Percentiles rank a stretch among this genome's conserved stretches.
phyloP scores from a whole-genome alignment of 2,329 filamentous ascomycete species.

The Plectosphaerella plurivora region DNA sequence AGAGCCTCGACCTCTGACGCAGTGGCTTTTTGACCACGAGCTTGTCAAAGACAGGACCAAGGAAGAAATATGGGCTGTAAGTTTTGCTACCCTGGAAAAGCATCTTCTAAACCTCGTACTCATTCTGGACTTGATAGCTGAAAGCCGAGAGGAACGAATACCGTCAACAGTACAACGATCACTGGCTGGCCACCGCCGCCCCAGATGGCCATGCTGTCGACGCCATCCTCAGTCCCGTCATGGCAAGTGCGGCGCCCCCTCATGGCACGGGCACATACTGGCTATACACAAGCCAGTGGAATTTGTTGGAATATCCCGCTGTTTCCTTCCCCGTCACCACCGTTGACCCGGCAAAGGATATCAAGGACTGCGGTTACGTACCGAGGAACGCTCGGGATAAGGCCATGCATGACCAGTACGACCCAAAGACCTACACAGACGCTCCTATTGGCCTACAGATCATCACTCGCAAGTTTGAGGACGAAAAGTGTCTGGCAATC shows the following conservation, averaged over 20 bases:
- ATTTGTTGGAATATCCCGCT: background rate
- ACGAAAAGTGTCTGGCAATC: background rate
- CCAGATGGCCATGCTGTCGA: background rate
- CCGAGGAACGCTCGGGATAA: background rate
- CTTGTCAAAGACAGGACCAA: background rate
- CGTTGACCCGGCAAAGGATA: background rate
- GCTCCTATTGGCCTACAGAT: background rate
- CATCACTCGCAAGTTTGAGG: conserved; percentile 1
- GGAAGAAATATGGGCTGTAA: conserved; percentile 1
- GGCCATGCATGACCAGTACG: background rate
- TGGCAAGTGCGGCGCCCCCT: background rate
- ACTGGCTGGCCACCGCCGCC: background rate
- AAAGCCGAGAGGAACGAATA: background rate
- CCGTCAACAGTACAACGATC: background rate
- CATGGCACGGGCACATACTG: background rate
- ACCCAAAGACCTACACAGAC: conserved; percentile 1
- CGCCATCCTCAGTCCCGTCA: background rate
- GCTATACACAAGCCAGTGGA: background rate
- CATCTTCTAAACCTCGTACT: background rate
- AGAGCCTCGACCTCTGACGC: background rate
- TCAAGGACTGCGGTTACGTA: background rate
- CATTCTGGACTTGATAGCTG: background rate
- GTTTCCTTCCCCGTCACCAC: background rate
- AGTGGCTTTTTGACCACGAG: background rate
- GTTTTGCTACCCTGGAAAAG: background rate